Percentiles rank a stretch among this genome's conserved stretches.
These are phyloP conservation scores for Amesomyces nigricolor DNA, from an alignment of 2,329 filamentous ascomycete species.

Conservation along the genomic window DNA sequence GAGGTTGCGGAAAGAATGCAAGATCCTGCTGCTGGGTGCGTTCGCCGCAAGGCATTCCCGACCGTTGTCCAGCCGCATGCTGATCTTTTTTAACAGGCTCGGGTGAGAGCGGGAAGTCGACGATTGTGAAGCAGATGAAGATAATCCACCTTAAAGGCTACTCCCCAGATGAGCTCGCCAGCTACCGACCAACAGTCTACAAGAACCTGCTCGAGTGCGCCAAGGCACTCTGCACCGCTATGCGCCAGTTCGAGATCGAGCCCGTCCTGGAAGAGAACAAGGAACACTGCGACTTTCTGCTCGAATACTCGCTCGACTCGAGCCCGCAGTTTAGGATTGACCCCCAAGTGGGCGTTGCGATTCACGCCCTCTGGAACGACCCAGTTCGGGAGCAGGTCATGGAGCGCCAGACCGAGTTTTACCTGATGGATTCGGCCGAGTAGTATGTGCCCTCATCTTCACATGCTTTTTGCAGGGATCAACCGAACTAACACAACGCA, in stretches of 20 bases:
- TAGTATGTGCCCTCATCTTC: constrained; percentile 60
- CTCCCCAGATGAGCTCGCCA: constrained; percentile 83
- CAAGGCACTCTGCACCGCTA: constrained; percentile 84
- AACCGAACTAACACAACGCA: constrained; percentile 22
- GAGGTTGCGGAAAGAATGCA: constrained; percentile 93
- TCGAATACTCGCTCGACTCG: constrained; percentile 84
- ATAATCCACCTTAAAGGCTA: constrained; percentile 99
- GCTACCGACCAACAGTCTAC: constrained; percentile 94
- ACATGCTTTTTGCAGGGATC: background rate
- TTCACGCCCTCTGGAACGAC: constrained; percentile 85
- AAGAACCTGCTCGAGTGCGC: constrained; percentile 98
- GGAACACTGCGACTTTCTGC: constrained; percentile 70
- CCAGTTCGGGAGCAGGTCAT: constrained; percentile 75
- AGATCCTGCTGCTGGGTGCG: constrained; percentile 90
- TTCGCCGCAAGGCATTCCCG: constrained; percentile 13
- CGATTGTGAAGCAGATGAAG: constrained; percentile 99
- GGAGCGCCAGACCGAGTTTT: constrained; percentile 96
- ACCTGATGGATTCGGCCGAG: constrained; percentile 97
- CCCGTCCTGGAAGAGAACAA: constrained; percentile 66
- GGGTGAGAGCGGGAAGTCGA: constrained; percentile 97
- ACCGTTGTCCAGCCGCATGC: background rate
- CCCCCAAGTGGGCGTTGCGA: constrained; percentile 70
- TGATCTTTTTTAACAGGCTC: constrained; percentile 57
- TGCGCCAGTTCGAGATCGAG: constrained; percentile 85
- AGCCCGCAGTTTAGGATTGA: constrained; percentile 85